Conservation (phyloP, 768 basidiomycete genomes). For the Tephrocybe sp. region DNA sequence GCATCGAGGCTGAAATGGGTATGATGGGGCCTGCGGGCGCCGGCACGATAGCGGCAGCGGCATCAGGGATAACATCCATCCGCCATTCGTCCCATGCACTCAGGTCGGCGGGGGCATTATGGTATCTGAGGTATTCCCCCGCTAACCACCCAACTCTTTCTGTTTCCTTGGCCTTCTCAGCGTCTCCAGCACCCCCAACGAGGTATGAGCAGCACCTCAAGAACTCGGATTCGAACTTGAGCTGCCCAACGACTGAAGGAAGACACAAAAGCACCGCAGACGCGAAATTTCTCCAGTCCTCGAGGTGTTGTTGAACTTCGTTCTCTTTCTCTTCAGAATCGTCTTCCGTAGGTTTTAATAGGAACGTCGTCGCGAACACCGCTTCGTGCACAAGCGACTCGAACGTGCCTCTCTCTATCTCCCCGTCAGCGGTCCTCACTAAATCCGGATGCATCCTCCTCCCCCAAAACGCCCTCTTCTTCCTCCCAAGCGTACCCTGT, state of each 20-base stretch:
- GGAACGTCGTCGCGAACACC: constrained; percentile 75
- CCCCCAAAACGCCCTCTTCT: constrained; percentile 79
- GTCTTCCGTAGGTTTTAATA: constrained; percentile 10
- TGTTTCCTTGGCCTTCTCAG: constrained; percentile 37
- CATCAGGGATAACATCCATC: constrained; percentile 48
- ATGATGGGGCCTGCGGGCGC: constrained; percentile 27
- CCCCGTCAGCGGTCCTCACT: constrained; percentile 33
- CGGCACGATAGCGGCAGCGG: constrained; percentile 27
- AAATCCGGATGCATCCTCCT: constrained; percentile 73
- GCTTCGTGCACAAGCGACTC: constrained; percentile 83
- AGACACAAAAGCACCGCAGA: constrained; percentile 60
- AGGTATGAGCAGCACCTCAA: constrained; percentile 65
- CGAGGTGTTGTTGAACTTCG: constrained; percentile 9
- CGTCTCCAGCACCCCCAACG: constrained; percentile 52
- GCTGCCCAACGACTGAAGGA: constrained; percentile 53
- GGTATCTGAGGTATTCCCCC: constrained; percentile 60
- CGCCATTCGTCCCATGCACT: constrained; percentile 60
- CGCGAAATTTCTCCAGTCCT: constrained; percentile 64
- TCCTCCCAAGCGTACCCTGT: constrained; percentile 38
- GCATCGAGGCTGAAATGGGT: constrained; percentile 46
- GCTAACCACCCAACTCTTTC: constrained; percentile 64
- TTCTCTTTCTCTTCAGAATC: constrained; percentile 13
- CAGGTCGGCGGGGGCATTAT: constrained; percentile 52
- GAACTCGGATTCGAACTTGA: constrained; percentile 71
- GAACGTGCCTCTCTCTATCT: constrained; percentile 64